Base-by-base conservation (phyloP, 2,329 filamentous ascomycete species). In the Trematosphaeria pertusa region DNA sequence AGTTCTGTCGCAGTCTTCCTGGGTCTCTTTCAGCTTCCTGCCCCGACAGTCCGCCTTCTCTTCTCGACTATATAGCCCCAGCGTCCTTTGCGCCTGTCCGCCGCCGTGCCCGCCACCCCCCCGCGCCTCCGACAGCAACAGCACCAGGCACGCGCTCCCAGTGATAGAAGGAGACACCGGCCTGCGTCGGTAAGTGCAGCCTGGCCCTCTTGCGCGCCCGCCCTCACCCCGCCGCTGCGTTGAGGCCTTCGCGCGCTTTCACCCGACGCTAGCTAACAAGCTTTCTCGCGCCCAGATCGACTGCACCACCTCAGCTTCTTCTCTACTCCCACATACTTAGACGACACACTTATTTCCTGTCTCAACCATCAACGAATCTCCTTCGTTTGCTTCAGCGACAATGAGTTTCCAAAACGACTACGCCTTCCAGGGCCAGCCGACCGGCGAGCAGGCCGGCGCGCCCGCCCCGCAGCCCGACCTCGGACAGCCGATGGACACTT, bases 341-440 rank as follows among this genome's bases (percentile, higher is more conserved):
- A 58, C 59, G 41, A 56, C 60, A 64, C 56, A 28, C 39, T 54
- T 58, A 52, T 43, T 38, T 30, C 39, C 39, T 30, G 12, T 17
- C 20, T 18, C 28, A 3, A 20, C 32, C 34, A 20, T 15, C 38
- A 14, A 20, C 24, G 31, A 19, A 31, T 37, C 41, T 38, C 42
- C 22, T 17, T 38, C 54, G 43, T 45, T 43, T 56, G 46, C 56
- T 38, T 33, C 17, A 17, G 46, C 50, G 70, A 81, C 58, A 48
- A 87, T 87, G 85, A 85, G 83, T 69, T 87, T 85, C 76, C 81
- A 82, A 54, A 83, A 83, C 71, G 85, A 83, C 72, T 83, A 87
- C 63, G 77, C 80, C 56, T 85, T 83, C 71, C 82, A 81, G 65
- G 81, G 81, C 69, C 83, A 84, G 70, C 81, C 81, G 59, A 73